Conservation (phyloP, 345 rosid species). For the Dipteronia dyeriana region DNA sequence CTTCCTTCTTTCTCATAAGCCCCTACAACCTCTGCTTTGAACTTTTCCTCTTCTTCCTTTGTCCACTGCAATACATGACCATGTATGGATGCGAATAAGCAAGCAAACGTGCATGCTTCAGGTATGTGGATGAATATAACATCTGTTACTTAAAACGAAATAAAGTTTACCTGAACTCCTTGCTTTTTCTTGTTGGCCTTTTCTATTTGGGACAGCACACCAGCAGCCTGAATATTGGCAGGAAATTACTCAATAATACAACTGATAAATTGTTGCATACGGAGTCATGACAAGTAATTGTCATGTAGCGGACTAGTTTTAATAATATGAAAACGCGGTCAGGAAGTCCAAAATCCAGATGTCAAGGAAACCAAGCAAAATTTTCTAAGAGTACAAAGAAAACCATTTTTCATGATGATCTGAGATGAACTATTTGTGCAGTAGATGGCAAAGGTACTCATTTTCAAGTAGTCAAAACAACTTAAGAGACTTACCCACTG, state of each 20-base stretch:
- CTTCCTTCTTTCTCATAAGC: conserved; percentile 82
- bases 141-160: neutral
- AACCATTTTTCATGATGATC: neutral
- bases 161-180: conserved; percentile 61
- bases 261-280: neutral
- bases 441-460: neutral
- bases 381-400: neutral
- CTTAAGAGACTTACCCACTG: neutral
- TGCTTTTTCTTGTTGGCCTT: conserved; percentile 83
- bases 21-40: conserved; percentile 73
- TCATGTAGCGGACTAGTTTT: neutral
- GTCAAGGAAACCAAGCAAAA: neutral
- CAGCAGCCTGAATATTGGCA: conserved; percentile 71
- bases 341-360: conserved; percentile 6
- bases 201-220: conserved; percentile 90
- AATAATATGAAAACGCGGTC: neutral
- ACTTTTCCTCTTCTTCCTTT: conserved; percentile 64
- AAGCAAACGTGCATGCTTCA: neutral
- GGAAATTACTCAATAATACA: neutral
- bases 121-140: neutral
- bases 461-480: neutral
- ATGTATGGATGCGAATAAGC: neutral
- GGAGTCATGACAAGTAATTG: neutral
- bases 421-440: neutral
- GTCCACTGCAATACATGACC: conserved; percentile 60